Conservation (phyloP, 2,329 filamentous ascomycete species). For the Pseudogymnoascus sp. region DNA sequence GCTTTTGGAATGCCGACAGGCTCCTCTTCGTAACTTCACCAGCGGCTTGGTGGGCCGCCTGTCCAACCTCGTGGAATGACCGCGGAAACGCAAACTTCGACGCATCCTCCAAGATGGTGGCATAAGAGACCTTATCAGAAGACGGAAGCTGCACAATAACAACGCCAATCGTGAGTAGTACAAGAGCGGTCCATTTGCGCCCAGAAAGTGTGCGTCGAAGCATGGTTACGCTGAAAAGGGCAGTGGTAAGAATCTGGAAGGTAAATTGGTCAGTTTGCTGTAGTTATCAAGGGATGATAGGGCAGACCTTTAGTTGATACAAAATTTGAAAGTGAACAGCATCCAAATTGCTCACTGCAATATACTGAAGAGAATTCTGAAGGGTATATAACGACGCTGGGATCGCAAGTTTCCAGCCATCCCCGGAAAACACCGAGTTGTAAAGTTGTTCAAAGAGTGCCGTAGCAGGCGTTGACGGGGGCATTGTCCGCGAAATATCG, state of each 20-base stretch:
- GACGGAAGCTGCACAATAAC: constrained; percentile 75
- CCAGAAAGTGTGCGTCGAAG: constrained; percentile 61
- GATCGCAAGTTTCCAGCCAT: constrained; percentile 91
- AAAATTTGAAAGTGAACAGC: constrained; percentile 89
- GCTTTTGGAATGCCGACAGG: constrained; percentile 45
- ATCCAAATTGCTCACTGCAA: constrained; percentile 83
- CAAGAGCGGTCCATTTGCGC: constrained; percentile 71
- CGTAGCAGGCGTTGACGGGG: constrained; percentile 70
- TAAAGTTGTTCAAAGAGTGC: constrained; percentile 73
- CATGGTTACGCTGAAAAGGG: constrained; percentile 74
- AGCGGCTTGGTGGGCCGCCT: constrained; percentile 43
- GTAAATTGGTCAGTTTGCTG: background rate
- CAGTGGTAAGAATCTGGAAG: constrained; percentile 68
- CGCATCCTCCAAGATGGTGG: constrained; percentile 52
- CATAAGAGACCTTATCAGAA: constrained; percentile 44
- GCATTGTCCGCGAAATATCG: constrained; percentile 70
- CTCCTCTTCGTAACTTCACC: constrained; percentile 42
- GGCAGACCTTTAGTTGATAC: constrained; percentile 74
- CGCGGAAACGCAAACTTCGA: constrained; percentile 59
- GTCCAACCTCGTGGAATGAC: constrained; percentile 67
- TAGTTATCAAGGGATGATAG: background rate
- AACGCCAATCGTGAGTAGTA: constrained; percentile 74
- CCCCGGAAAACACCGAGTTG: constrained; percentile 73
- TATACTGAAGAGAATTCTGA: constrained; percentile 89
- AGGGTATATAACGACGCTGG: constrained; percentile 83